Evolutionary conservation across 2,329 filamentous ascomycete species (phyloP).

Genomic region (Claviceps capensis): DNA sequence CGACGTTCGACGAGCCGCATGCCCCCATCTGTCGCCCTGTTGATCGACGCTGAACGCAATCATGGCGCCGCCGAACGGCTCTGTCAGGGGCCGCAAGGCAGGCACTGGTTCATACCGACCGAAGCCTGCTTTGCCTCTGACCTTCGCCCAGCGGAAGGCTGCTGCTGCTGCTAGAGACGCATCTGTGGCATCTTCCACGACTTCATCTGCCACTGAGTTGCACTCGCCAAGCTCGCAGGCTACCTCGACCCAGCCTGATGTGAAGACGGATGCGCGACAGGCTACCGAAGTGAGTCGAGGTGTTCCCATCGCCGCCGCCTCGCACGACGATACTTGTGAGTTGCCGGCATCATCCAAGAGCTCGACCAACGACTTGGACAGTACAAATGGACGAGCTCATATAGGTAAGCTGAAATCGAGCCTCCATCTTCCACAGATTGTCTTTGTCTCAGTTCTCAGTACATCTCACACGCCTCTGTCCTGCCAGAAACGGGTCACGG

Average conservation of each 20-base stretch:
- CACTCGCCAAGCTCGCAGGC: not conserved
- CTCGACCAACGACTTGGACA: not conserved
- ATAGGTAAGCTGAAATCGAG: constrained; percentile 1
- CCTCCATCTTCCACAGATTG: not conserved
- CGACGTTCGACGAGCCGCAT: not conserved
- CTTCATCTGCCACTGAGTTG: constrained; percentile 5
- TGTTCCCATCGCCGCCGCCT: not conserved
- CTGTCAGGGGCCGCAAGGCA: constrained; percentile 19
- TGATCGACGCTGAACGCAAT: not conserved
- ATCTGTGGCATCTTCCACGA: constrained; percentile 4
- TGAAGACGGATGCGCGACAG: not conserved
- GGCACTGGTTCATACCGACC: constrained; percentile 16
- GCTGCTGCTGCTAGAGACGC: constrained; percentile 14
- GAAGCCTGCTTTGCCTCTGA: constrained; percentile 25
- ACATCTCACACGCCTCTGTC: not conserved
- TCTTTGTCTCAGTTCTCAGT: no score
- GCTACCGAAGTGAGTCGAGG: not conserved
- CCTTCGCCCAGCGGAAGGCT: constrained; percentile 24
- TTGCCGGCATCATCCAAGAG: not conserved
- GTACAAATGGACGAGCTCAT: not conserved
- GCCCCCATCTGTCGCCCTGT: not conserved
- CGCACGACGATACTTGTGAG: not conserved
- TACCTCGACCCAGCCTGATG: not conserved
- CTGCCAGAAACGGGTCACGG: not conserved
- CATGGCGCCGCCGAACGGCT: constrained; percentile 22